Evolutionary conservation across 164 flowering plant genomes (phyloP).

Genomic region (Stephania yunnanensis): DNA sequence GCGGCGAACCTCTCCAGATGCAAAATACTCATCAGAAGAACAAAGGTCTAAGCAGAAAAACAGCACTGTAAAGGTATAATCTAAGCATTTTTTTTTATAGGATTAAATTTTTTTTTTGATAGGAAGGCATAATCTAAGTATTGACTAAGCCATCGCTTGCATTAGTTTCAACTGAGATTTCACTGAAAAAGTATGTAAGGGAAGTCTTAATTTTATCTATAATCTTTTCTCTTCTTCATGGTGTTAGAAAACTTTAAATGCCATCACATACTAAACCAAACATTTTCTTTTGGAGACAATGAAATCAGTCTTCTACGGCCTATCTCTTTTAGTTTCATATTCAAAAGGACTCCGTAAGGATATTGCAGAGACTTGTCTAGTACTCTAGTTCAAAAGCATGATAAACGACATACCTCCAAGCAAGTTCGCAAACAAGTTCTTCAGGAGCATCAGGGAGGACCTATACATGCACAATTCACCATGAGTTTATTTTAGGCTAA

Average conservation of each 20-base stretch:
- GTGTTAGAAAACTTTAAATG: neutral
- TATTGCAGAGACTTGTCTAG: neutral
- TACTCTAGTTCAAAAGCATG: neutral
- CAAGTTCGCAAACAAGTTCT: slow-evolving; percentile 78
- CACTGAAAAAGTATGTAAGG: neutral
- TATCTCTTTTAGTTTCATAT: neutral
- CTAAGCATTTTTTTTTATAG: neutral
- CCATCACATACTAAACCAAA: too few relatives aligned
- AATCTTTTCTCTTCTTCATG: too few relatives aligned
- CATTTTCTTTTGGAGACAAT: neutral
- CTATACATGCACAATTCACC: slow-evolving; percentile 26
- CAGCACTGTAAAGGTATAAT: neutral
- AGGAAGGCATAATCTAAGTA: neutral
- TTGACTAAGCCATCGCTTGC: neutral
- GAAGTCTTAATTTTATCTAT: neutral
- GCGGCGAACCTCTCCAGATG: neutral
- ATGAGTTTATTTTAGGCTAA: slow-evolving; percentile 8
- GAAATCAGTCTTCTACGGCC: neutral
- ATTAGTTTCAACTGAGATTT: too few relatives aligned
- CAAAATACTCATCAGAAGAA: neutral
- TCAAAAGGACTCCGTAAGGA: neutral
- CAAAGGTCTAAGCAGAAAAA: neutral
- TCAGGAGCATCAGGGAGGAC: slow-evolving; percentile 88
- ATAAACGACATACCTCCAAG: slow-evolving; percentile 65
- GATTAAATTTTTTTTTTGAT: too few relatives aligned